phyloP scores from a whole-genome alignment of 2,329 filamentous ascomycete species.

The Orbilia brochopaga region DNA sequence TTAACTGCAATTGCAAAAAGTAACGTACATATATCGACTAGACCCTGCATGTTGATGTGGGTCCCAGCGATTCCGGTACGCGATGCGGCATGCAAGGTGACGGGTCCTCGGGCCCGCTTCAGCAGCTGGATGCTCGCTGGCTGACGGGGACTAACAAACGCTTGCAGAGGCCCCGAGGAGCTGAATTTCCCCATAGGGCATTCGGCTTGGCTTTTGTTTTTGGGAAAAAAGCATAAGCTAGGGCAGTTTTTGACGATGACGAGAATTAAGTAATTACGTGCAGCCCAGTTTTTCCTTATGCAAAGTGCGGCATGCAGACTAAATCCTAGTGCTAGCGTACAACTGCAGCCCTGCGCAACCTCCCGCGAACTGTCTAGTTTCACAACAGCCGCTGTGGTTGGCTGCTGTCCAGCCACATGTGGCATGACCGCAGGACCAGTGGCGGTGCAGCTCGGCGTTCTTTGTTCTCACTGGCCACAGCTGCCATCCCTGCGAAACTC shows the following conservation, averaged over 20 bases:
- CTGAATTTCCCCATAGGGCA: conserved; percentile 15
- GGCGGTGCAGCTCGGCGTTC: conserved; percentile 22
- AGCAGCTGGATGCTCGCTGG: background rate
- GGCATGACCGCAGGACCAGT: conserved; percentile 28
- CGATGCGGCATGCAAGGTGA: conserved; percentile 38
- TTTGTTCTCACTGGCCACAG: conserved; percentile 27
- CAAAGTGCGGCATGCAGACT: conserved; percentile 20
- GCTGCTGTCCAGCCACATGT: conserved; percentile 30
- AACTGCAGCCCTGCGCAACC: conserved; percentile 18
- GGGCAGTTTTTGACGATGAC: conserved; percentile 17
- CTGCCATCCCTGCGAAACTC: conserved; percentile 19
- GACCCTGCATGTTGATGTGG: conserved; percentile 13
- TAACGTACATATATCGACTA: conserved; percentile 8
- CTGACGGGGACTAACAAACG: background rate
- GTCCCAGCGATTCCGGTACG: conserved; percentile 31
- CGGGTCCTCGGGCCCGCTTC: conserved; percentile 10
- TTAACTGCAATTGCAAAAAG: too few relatives aligned
- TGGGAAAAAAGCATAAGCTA: background rate
- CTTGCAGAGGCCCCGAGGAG: conserved; percentile 5
- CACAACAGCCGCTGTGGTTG: conserved; percentile 32
- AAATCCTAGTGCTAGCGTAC: background rate
- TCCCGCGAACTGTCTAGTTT: conserved; percentile 2
- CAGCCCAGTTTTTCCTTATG: too few relatives aligned
- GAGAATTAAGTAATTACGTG: background rate
- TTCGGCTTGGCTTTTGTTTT: background rate